Evolutionary conservation across 2,329 filamentous ascomycete genomes (phyloP).

Genomic region (Elsinoe necatrix): DNA sequence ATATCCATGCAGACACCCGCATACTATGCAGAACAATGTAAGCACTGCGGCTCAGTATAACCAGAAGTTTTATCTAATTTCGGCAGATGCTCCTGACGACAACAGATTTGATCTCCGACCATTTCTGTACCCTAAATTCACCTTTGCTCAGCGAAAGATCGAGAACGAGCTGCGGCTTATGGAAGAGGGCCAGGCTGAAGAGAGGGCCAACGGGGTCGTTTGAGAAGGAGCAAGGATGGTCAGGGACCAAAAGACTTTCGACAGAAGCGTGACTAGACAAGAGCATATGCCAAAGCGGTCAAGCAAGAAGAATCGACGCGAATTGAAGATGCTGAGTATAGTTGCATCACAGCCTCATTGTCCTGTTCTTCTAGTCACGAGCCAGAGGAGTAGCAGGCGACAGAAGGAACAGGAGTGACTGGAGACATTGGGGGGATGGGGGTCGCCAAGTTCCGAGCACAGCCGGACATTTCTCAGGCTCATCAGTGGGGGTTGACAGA

Average conservation of each 20-base stretch:
- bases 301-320: too few relatives aligned
- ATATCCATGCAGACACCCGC: conserved; percentile 15
- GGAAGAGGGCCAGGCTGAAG: conserved; percentile 29
- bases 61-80: neutral
- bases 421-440: neutral
- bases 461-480: neutral
- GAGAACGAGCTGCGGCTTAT: conserved; percentile 38
- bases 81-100: conserved; percentile 27
- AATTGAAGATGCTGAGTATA: too few relatives aligned
- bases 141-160: conserved; percentile 42
- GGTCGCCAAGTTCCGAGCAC: conserved; percentile 4
- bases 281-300: too few relatives aligned
- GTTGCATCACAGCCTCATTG: too few relatives aligned
- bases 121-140: conserved; percentile 46
- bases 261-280: too few relatives aligned
- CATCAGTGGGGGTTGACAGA: conserved; percentile 1
- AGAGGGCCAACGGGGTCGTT: neutral
- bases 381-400: too few relatives aligned
- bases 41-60: neutral
- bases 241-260: too few relatives aligned
- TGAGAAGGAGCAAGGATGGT: neutral
- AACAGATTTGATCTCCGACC: conserved; percentile 50
- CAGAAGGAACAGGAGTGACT: too few relatives aligned
- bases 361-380: too few relatives aligned
- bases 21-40: conserved; percentile 20